Percentiles rank a stretch among this genome's conserved stretches.
Evolutionary conservation across 2,329 filamentous ascomycete species (phyloP).

Genomic region (Fusarium coffeatum): DNA sequence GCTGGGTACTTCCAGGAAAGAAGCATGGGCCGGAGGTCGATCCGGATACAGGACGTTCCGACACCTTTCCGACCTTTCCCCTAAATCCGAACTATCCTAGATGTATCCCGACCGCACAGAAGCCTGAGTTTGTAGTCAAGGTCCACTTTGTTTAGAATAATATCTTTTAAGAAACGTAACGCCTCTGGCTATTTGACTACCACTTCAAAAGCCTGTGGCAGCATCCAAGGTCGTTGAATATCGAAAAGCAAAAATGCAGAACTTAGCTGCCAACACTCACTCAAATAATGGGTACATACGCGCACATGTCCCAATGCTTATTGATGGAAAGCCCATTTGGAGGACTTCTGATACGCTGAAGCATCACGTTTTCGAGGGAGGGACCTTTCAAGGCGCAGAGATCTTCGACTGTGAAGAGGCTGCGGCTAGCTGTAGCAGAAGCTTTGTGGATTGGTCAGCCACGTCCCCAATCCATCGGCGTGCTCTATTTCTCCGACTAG

Average conservation of each 20-base stretch:
- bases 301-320: neutral
- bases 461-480: neutral
- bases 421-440: neutral
- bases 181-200: neutral
- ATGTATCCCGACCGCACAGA: neutral
- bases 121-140: accelerated
- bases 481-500: neutral
- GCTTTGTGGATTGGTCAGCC: neutral
- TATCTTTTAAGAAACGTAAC: accelerated
- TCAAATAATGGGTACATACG: neutral
- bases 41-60: neutral
- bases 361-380: neutral
- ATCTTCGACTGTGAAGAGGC: neutral
- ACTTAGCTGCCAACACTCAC: neutral
- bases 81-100: neutral
- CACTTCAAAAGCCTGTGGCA: neutral
- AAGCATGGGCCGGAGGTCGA: accelerated
- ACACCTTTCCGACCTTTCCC: neutral
- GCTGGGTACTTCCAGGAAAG: too few relatives aligned
- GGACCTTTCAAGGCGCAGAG: neutral
- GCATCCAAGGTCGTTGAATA: neutral
- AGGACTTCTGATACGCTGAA: neutral
- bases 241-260: neutral
- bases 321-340: neutral
- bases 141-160: neutral